A percentile compares a stretch with the other conserved stretches of the same genome.
Evolutionary conservation across 208 protist genomes (phyloP).

Genomic region (Kentomonas sorsogonicus): DNA sequence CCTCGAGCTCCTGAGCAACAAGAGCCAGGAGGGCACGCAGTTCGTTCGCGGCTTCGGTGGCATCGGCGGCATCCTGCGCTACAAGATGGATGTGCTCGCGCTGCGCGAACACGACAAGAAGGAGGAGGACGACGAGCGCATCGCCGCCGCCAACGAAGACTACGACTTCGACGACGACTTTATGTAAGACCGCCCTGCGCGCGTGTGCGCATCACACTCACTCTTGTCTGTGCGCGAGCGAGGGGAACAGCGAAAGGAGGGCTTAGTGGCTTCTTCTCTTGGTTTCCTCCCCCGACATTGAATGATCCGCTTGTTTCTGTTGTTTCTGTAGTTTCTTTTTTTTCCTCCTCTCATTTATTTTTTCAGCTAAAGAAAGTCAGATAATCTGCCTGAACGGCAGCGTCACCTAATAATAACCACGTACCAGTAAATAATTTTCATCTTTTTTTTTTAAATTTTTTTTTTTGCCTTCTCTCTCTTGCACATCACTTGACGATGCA

Average conservation of each 20-base stretch:
- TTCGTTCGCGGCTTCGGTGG: conserved; percentile 98
- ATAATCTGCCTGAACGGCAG: too few species aligned
- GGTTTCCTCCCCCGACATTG: neutral
- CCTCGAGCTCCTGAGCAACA: conserved; percentile 93
- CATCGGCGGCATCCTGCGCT: conserved; percentile 92
- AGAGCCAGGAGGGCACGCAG: conserved; percentile 97
- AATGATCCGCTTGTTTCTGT: conserved; percentile 2
- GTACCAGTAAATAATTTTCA: neutral
- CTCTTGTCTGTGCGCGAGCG: neutral
- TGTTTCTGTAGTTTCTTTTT: conserved; percentile 4
- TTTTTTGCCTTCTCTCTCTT: too few species aligned
- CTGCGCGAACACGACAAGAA: conserved; percentile 86
- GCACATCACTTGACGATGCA: too few species aligned
- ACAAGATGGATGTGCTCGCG: conserved; percentile 87
- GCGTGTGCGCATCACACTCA: too few species aligned
- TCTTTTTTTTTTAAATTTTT: conserved; percentile 4
- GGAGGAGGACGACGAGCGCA: conserved; percentile 53
- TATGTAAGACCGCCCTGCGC: conserved; percentile 75
- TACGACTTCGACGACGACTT: conserved; percentile 92
- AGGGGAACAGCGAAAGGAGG: neutral
- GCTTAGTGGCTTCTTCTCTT: conserved; percentile 1
- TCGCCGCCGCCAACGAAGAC: conserved; percentile 61
- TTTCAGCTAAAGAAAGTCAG: neutral
- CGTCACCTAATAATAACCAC: too few species aligned
- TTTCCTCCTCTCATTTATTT: conserved; percentile 7